These are phyloP conservation scores for Fraxinus xanthoxyloides DNA, from an alignment of 305 asterid genomes.

Conservation along the genomic window DNA sequence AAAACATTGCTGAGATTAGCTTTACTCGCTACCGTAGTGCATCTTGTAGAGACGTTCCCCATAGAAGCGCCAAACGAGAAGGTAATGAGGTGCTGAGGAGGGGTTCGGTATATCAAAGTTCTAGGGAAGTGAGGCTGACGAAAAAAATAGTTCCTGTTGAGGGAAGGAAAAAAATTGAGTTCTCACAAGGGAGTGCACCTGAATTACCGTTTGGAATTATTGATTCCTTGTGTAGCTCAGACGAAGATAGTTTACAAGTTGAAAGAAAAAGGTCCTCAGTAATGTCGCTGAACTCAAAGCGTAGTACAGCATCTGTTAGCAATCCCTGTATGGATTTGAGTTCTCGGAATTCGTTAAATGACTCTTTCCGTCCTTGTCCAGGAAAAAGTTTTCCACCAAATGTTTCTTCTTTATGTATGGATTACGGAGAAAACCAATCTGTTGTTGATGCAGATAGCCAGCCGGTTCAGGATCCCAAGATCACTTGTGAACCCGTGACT, in stretches of 20 bases:
- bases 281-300: slow-evolving; percentile 38
- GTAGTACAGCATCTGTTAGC: slow-evolving; percentile 28
- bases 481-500: slow-evolving; percentile 22
- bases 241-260: slow-evolving; percentile 44
- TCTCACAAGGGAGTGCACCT: slow-evolving; percentile 45
- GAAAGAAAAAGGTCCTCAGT: slow-evolving; percentile 40
- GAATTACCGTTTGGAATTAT: slow-evolving; percentile 54
- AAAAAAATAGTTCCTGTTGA: slow-evolving; percentile 31
- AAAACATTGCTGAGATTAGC: slow-evolving; percentile 47
- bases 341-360: slow-evolving; percentile 19
- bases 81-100: background rate
- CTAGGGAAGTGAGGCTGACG: slow-evolving; percentile 30
- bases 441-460: slow-evolving; percentile 10
- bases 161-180: slow-evolving; percentile 76
- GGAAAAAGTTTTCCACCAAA: slow-evolving; percentile 26
- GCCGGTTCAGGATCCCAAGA: slow-evolving; percentile 25
- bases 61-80: slow-evolving; percentile 24
- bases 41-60: slow-evolving; percentile 57
- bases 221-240: slow-evolving; percentile 71
- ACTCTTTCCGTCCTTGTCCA: slow-evolving; percentile 25
- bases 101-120: background rate
- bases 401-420: slow-evolving; percentile 21
- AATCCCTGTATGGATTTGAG: background rate
- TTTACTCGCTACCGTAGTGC: slow-evolving; percentile 70
- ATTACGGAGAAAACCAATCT: slow-evolving; percentile 24